Conservation (phyloP, 345 rosid genomes). For the Mangifera indica region DNA sequence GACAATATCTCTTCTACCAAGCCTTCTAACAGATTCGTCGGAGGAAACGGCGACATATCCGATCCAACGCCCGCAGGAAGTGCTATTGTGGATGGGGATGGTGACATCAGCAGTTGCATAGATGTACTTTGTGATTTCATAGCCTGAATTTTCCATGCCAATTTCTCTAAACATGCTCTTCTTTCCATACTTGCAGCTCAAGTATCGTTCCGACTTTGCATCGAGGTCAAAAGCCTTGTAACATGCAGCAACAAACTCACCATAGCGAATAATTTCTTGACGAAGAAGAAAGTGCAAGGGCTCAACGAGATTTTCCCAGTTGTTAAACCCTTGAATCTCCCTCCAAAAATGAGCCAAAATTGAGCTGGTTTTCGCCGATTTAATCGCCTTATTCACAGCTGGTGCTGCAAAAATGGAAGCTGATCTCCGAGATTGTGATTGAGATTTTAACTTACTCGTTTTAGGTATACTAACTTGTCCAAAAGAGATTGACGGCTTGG, state of each 20-base stretch:
- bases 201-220: constrained; percentile 63
- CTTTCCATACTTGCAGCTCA: constrained; percentile 75
- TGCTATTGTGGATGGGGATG: constrained; percentile 54
- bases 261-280: constrained; percentile 75
- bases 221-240: constrained; percentile 76
- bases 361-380: background rate
- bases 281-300: constrained; percentile 80
- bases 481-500: constrained; percentile 6
- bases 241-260: constrained; percentile 65
- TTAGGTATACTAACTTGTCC: constrained; percentile 27
- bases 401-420: background rate
- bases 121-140: constrained; percentile 79
- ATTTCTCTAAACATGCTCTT: constrained; percentile 48
- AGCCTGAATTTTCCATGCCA: constrained; percentile 56
- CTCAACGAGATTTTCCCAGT: constrained; percentile 77
- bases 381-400: background rate
- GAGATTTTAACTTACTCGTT: constrained; percentile 3
- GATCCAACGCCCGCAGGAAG: constrained; percentile 63
- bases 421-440: constrained; percentile 7
- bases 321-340: constrained; percentile 67
- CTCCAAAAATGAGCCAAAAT: constrained; percentile 52
- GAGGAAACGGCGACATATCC: constrained; percentile 73
- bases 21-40: constrained; percentile 43
- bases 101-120: constrained; percentile 74
- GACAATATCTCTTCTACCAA: constrained; percentile 76